These are phyloP conservation scores for Calocera viscosa DNA, from an alignment of 768 basidiomycete genomes.

Conservation along the genomic window DNA sequence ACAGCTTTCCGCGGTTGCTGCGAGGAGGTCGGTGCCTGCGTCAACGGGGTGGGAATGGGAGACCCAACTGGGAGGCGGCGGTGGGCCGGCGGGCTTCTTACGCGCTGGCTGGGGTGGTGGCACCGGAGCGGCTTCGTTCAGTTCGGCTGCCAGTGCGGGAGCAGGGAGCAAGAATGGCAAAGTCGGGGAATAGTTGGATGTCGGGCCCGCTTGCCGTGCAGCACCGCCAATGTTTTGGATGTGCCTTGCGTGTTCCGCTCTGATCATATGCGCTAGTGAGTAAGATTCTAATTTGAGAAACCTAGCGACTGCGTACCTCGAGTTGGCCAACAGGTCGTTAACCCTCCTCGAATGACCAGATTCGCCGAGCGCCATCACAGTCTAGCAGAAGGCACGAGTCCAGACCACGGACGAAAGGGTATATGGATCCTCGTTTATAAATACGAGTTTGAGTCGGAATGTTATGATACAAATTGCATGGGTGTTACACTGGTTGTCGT, in stretches of 20 bases:
- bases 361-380: neutral
- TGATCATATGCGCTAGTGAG: no score
- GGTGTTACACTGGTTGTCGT: neutral
- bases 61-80: slow-evolving; percentile 2
- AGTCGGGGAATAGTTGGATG: neutral
- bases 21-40: neutral
- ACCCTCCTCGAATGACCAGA: neutral
- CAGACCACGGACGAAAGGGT: neutral
- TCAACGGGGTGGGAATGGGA: neutral
- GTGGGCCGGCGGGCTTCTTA: neutral
- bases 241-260: neutral
- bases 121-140: neutral
- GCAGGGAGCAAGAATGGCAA: neutral
- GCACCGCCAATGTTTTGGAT: neutral
- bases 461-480: slow-evolving; percentile 1
- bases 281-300: no score
- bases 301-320: neutral
- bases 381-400: neutral
- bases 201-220: neutral
- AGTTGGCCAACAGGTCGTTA: neutral
- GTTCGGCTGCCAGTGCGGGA: neutral
- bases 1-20: neutral
- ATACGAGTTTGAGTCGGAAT: neutral
- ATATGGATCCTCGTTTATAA: neutral
- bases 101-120: neutral